Evolutionary conservation across 2,329 filamentous ascomycete species (phyloP).

Genomic region (Colletotrichum sp.): DNA sequence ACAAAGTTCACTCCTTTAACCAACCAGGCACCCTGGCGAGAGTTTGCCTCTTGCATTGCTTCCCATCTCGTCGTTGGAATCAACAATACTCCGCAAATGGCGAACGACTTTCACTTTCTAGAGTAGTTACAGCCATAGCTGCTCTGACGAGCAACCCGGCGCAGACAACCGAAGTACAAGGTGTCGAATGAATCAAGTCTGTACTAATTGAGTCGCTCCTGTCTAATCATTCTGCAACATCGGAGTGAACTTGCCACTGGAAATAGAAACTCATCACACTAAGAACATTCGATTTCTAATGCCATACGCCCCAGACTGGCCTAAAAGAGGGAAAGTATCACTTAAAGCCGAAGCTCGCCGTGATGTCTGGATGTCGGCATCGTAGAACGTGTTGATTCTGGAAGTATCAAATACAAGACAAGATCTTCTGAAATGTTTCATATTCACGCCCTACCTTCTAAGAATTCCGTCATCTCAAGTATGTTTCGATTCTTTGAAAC

Average conservation of each 20-base stretch:
- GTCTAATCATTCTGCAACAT: neutral
- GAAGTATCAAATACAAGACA: neutral
- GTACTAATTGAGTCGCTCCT: neutral
- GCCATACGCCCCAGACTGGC: neutral
- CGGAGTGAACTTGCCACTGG: neutral
- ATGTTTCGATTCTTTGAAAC: neutral
- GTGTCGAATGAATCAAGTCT: neutral
- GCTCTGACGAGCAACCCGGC: neutral
- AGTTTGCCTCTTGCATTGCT: no score
- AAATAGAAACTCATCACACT: rapidly evolving
- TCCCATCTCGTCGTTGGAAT: neutral
- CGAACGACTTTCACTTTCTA: neutral
- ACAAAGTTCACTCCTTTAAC: no score
- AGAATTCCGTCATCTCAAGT: neutral
- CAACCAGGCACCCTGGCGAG: no score
- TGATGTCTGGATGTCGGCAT: neutral
- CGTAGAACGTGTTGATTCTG: rapidly evolving
- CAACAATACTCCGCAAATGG: neutral
- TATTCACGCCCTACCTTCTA: rapidly evolving
- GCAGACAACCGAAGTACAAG: neutral
- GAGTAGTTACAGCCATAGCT: neutral
- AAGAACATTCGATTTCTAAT: neutral
- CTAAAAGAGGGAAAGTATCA: rapidly evolving
- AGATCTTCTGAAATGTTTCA: neutral
- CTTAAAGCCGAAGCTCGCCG: neutral